Evolutionary conservation across 164 flowering plant genomes (phyloP).

Genomic region (Santalum album): DNA sequence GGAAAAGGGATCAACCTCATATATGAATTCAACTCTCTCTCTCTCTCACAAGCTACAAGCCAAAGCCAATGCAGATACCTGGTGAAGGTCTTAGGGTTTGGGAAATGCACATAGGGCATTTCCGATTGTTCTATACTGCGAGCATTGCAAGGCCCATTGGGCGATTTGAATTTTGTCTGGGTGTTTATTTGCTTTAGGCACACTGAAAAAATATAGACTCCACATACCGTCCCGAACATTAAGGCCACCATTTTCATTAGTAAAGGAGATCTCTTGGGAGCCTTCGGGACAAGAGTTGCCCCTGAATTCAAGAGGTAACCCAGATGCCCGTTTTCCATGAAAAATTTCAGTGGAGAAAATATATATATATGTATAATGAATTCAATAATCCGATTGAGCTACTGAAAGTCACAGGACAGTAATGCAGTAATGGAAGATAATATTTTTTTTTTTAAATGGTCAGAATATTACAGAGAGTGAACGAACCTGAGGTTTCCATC

Average conservation of each 20-base stretch:
- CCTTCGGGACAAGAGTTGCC: slow-evolving; percentile 34
- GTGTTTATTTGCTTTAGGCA: slow-evolving; percentile 36
- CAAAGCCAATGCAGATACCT: slow-evolving; percentile 22
- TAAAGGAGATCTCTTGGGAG: slow-evolving; percentile 44
- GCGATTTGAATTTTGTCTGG: slow-evolving; percentile 8
- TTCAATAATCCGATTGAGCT: neutral
- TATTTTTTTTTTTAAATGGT: neutral
- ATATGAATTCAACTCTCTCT: neutral
- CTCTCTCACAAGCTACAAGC: too few species aligned
- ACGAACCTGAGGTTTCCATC: slow-evolving; percentile 13
- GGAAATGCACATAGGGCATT: slow-evolving; percentile 44
- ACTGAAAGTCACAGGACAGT: neutral
- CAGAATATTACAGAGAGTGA: neutral
- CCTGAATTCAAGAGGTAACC: too few species aligned
- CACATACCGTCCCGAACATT: slow-evolving; percentile 38
- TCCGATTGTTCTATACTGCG: too few species aligned
- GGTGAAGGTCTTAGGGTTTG: slow-evolving; percentile 44
- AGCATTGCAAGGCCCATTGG: slow-evolving; percentile 23
- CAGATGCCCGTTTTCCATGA: too few species aligned
- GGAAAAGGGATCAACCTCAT: neutral
- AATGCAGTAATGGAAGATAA: neutral
- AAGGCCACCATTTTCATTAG: slow-evolving; percentile 38
- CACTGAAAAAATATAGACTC: slow-evolving; percentile 45
- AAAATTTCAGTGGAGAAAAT: too few species aligned
- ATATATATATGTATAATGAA: neutral